A percentile compares a stretch with the other conserved stretches of the same genome.
Conservation (phyloP, 257 asterid genomes). For the Primulina eburnea region DNA sequence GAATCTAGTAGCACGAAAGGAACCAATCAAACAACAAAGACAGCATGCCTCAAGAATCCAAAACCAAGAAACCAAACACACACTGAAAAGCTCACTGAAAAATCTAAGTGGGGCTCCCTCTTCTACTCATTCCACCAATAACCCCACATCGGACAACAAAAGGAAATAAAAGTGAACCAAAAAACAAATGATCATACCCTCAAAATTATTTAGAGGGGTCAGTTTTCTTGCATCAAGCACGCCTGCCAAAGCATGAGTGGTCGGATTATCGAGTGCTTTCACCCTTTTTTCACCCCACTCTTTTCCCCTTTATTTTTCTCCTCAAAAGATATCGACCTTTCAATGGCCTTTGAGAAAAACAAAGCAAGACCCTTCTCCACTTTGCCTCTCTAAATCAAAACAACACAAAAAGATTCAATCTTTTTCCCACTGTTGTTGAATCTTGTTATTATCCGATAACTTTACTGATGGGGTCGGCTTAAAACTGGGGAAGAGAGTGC, state of each 20-base stretch:
- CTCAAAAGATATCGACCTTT: constrained; percentile 78
- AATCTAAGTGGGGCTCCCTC: constrained; percentile 84
- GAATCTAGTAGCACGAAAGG: constrained; percentile 53
- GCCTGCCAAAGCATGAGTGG: constrained; percentile 85
- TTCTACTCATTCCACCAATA: constrained; percentile 39
- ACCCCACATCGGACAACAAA: constrained; percentile 45
- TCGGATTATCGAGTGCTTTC: constrained; percentile 51
- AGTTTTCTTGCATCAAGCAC: constrained; percentile 69
- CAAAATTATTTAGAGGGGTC: constrained; percentile 39
- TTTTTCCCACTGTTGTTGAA: constrained; percentile 8
- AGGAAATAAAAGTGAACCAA: constrained; percentile 24
- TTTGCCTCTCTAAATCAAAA: constrained; percentile 25
- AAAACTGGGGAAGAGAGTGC: constrained; percentile 31
- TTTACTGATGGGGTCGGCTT: constrained; percentile 15
- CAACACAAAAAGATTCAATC: constrained; percentile 36
- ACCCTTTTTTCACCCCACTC: not conserved
- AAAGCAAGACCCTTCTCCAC: no score
- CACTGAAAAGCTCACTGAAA: constrained; percentile 60
- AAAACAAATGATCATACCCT: constrained; percentile 1
- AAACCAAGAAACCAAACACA: constrained; percentile 60
- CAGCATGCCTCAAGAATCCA: constrained; percentile 62
- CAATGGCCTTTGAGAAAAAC: constrained; percentile 12
- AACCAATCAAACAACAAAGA: constrained; percentile 39
- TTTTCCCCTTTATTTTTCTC: constrained; percentile 26
- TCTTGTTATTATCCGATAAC: not conserved